Base-by-base conservation (phyloP, 2,329 filamentous ascomycete genomes). In the Salinomyces thailandicus region DNA sequence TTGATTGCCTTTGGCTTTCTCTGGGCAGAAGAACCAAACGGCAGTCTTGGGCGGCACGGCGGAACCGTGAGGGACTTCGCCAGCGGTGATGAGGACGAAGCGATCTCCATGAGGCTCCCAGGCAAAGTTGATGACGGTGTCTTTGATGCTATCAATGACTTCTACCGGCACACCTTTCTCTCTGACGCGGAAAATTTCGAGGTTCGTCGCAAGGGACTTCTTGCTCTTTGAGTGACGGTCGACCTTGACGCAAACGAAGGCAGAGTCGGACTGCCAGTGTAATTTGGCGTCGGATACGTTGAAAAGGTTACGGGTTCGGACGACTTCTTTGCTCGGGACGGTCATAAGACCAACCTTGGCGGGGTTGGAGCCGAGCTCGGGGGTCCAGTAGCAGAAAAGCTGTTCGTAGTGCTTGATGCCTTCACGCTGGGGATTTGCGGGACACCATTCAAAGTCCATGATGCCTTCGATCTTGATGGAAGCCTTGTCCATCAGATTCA, bases 91-190 rank as follows among this genome's bases (percentile, higher is more conserved):
- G 57, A 95, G 80, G 48, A 95, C 86, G 61, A 98, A 98, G 26
- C 91, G 81, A 62, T 93, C 87, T 44, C 91, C 91, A 69, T 95
- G 95, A 45, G 91, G 91, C 60, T 98, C 91, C 91, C 91, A 98
- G 7, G 91, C 86, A 59, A 98, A 98, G 71, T 98, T 98, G 68
- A 98, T 93, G 51, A 98, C 91, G 1, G 87, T 94, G 57, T 96
- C 91, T 68, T 96, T 96, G 66, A 98, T 83, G 36, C 81, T 86
- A 63, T 98, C 91, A 35, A 98, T 86, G 38, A 96, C 91, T 63
- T 98, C 91, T 37, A 98, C 89, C 1, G 91, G 91, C 2, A 98
- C 91, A 50, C 91, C 89, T 75, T 98, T 98, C 64, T 98, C 91
- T 60, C 77, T 80, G 51, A 98, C 77, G 43, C 91, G 85, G 81